Conservation (phyloP, 495 filamentous ascomycete genomes). For the Trichoderma asperelloides region DNA sequence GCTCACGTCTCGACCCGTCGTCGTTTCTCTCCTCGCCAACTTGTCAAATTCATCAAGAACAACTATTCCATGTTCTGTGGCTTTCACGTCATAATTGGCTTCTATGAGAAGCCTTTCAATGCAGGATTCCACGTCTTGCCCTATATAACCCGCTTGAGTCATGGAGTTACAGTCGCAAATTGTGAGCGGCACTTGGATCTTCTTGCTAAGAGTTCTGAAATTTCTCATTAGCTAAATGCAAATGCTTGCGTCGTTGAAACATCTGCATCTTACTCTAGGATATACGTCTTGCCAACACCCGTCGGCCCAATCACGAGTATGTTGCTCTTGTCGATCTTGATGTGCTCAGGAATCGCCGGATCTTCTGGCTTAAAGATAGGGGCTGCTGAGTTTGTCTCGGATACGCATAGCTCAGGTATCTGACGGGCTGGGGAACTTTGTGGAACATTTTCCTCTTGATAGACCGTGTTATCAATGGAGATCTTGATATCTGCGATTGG, state of each 20-base stretch:
- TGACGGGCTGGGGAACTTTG: slow-evolving; percentile 54
- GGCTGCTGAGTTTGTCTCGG: slow-evolving; percentile 17
- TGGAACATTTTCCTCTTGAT: slow-evolving; percentile 70
- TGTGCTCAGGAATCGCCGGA: slow-evolving; percentile 40
- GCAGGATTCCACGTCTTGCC: slow-evolving; percentile 89
- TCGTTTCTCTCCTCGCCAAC: slow-evolving; percentile 55
- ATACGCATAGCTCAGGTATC: slow-evolving; percentile 20
- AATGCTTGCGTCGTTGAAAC: no score
- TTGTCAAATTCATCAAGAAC: slow-evolving; percentile 97
- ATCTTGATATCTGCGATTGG: slow-evolving; percentile 16
- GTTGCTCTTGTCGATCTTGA: slow-evolving; percentile 93
- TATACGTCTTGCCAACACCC: slow-evolving; percentile 93
- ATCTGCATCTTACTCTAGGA: slow-evolving; percentile 53
- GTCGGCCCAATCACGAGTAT: slow-evolving; percentile 88
- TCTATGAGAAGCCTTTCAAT: slow-evolving; percentile 84
- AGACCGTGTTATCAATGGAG: slow-evolving; percentile 22
- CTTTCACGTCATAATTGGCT: slow-evolving; percentile 78
- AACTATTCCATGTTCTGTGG: slow-evolving; percentile 85
- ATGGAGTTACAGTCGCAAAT: slow-evolving; percentile 97
- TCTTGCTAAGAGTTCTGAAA: slow-evolving; percentile 39
- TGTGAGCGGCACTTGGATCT: slow-evolving; percentile 85
- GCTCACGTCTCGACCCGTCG: slow-evolving; percentile 65
- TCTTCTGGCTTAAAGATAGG: slow-evolving; percentile 35
- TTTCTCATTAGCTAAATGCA: slow-evolving; percentile 11
- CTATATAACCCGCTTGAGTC: slow-evolving; percentile 95